Conservation (phyloP, 805 yeast species). For the Nakazawaea peltata region DNA sequence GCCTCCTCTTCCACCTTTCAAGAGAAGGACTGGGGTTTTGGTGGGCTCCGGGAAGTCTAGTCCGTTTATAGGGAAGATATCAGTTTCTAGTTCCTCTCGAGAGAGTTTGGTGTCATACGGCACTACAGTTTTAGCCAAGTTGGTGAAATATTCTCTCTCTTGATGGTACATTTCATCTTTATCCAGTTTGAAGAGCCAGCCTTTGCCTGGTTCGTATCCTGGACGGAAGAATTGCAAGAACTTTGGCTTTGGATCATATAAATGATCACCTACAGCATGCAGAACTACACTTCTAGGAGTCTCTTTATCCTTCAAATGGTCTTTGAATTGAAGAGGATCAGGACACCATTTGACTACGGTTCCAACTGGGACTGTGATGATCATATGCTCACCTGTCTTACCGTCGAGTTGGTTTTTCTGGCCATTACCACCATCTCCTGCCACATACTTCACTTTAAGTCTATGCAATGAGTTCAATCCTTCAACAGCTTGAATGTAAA, state of each 20-base stretch:
- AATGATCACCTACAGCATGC: conserved; percentile 17
- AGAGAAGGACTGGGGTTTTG: conserved; percentile 55
- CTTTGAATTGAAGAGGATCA: conserved; percentile 44
- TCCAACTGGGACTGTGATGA: conserved; percentile 87
- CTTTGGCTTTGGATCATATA: conserved; percentile 21
- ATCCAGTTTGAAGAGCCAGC: conserved; percentile 78
- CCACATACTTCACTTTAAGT: conserved; percentile 57
- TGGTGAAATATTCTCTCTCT: conserved; percentile 56
- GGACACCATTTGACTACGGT: conserved; percentile 84
- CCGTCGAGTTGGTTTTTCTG: conserved; percentile 78
- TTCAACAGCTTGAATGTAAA: conserved; percentile 74
- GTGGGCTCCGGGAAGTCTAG: conserved; percentile 60
- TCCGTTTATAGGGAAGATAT: conserved; percentile 76
- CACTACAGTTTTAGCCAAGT: conserved; percentile 54
- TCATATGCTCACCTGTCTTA: conserved; percentile 67
- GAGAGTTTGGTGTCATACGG: conserved; percentile 54
- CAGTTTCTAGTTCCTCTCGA: conserved; percentile 50
- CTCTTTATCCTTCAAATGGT: conserved; percentile 12
- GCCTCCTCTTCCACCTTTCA: conserved; percentile 90
- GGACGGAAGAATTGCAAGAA: conserved; percentile 57
- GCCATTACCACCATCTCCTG: conserved; percentile 68
- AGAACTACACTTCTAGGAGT: conserved; percentile 10
- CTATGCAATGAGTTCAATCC: conserved; percentile 67
- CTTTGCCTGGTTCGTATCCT: conserved; percentile 61
- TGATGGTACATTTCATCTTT: conserved; percentile 64